Evolutionary conservation across 2,329 filamentous ascomycete genomes (phyloP).

Genomic region (Xylaria sp.): DNA sequence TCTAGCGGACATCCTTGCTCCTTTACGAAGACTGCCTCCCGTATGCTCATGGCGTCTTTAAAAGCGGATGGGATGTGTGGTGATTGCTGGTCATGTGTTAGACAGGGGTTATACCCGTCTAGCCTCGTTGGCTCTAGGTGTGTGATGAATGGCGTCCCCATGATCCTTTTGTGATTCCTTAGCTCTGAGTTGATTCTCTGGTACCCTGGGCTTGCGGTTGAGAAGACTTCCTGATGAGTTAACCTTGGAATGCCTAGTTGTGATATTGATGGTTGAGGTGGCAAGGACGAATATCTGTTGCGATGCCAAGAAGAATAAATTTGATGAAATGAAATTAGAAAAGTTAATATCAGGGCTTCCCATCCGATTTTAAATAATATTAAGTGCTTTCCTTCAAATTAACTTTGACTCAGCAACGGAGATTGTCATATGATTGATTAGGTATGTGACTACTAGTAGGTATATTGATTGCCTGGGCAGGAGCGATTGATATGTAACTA

Average conservation of each 20-base stretch:
- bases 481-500: neutral
- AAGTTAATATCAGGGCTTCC: neutral
- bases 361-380: neutral
- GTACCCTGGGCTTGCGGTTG: neutral
- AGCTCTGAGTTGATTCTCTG: neutral
- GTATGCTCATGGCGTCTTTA: constrained; percentile 71
- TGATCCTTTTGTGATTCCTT: constrained; percentile 41
- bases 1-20: constrained; percentile 70
- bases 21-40: constrained; percentile 68
- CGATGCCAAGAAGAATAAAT: neutral
- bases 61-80: constrained; percentile 65
- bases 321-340: neutral
- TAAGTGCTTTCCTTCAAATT: neutral
- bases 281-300: neutral
- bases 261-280: constrained; percentile 7
- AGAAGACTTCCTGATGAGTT: neutral
- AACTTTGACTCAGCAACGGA: neutral
- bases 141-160: constrained; percentile 63
- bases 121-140: constrained; percentile 62
- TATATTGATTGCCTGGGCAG: neutral
- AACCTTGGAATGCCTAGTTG: neutral
- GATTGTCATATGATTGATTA: neutral
- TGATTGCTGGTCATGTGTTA: constrained; percentile 58
- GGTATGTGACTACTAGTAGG: neutral
- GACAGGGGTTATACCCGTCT: constrained; percentile 58